Evolutionary conservation across 495 filamentous ascomycete species (phyloP), one percentile per base, ranked within the genome.

Genomic region (Xylaria bambusicola): DNA sequence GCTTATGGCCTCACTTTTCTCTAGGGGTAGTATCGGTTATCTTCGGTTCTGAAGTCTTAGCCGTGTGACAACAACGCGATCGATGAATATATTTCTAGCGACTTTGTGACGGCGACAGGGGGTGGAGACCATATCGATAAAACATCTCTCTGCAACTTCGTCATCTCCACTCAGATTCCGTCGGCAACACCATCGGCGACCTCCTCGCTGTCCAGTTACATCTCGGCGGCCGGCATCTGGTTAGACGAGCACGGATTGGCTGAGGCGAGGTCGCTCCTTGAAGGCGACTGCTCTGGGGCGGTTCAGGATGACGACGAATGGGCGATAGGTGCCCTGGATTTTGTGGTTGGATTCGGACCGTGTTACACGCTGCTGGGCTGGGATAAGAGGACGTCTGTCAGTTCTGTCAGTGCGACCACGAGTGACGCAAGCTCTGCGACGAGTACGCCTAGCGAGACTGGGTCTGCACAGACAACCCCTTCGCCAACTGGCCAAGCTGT

Each of bases 181-280:
- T 42, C 38, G 6, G 38, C 38, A 3, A 42, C 38, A n/a, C 38
- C 38, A 18, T 42, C 38, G 7, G 38, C n/a, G 38, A 42, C 38
- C 20, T 42, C 38, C 2, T 13, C 38, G 38, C n/a, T 42, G 38
- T 42, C 38, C 38, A 42, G 38, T 17, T 42, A 42, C n/a, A 17
- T 42, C 38, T 42, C 38, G n/a, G 38, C 38, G 15, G 38, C 38
- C n/a, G 38, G 38, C 38, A 42, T 42, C 38, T 42, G 38, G 38
- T 17, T 42, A 2, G 38, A 42, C 15, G 38, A 42, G 2, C 38
- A 42, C 13, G 38, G 38, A 42, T 17, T 42, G 38, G 10, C 17
- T 1, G 13, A 42, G 5, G 38, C 38, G 38, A 18, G 20, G 7
- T 42, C 38, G n/a, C 38, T 42, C 6, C 38, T 17, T 17, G 1